Percentiles rank a stretch among this genome's conserved stretches.
These are phyloP conservation scores for Cercospora sesami DNA, from an alignment of 2,329 filamentous ascomycete genomes.

Conservation along the genomic window DNA sequence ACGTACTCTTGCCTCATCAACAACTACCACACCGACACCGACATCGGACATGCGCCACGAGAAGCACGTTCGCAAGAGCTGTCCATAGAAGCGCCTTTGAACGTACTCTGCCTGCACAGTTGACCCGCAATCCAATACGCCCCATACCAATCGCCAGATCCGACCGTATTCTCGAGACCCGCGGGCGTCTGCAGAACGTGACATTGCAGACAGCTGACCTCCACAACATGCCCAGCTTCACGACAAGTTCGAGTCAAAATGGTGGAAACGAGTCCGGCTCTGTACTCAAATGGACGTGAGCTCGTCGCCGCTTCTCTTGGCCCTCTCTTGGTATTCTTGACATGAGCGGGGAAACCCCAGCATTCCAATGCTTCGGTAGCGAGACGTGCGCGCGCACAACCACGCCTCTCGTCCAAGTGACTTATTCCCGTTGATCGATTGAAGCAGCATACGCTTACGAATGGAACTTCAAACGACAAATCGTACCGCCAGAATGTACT, in stretches of 20 bases:
- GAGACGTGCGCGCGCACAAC: background rate
- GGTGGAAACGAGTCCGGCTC: background rate
- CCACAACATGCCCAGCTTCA: background rate
- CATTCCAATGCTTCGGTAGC: background rate
- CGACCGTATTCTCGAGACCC: background rate
- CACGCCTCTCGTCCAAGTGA: background rate
- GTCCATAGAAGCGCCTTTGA: background rate
- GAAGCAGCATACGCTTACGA: background rate
- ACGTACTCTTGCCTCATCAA: background rate
- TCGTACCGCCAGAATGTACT: background rate
- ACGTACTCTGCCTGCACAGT: background rate
- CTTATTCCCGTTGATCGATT: background rate
- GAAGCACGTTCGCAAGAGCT: background rate
- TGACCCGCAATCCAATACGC: background rate
- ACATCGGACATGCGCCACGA: background rate
- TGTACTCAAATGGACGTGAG: slow-evolving; percentile 1
- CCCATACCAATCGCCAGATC: background rate
- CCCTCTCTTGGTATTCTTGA: slow-evolving; percentile 16
- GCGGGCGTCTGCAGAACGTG: background rate
- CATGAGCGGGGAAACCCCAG: slow-evolving; percentile 12
- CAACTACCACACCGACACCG: background rate
- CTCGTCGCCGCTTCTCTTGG: slow-evolving; percentile 13
- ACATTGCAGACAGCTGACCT: background rate
- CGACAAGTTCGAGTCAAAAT: background rate
- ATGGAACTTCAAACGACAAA: background rate